Conservation (phyloP, 352 stramenopile species). For the Phytopythium vexans region DNA sequence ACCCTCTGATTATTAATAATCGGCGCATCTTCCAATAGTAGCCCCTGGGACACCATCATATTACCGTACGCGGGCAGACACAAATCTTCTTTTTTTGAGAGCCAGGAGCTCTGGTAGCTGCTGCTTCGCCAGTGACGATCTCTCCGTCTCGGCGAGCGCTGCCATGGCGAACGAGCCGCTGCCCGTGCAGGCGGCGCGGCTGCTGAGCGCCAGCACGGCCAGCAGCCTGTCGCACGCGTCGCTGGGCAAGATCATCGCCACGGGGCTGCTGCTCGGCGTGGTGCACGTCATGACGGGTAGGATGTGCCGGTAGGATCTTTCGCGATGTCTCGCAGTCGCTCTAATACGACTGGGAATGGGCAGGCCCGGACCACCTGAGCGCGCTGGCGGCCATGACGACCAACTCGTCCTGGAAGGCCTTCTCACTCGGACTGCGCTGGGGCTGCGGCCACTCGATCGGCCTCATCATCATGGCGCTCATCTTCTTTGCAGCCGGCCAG, state of each 20-base stretch:
- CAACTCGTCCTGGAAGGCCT: constrained; percentile 73
- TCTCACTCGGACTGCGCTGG: constrained; percentile 87
- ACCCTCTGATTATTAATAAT: background rate
- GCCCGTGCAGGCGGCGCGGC: constrained; percentile 6
- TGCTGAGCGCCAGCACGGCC: constrained; percentile 18
- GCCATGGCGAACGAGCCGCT: background rate
- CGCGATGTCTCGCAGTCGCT: background rate
- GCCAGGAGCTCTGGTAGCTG: too few species aligned
- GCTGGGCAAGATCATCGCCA: constrained; percentile 41
- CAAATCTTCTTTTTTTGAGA: too few species aligned
- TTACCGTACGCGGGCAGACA: too few species aligned
- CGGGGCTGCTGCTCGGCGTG: constrained; percentile 38
- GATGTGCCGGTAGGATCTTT: constrained; percentile 4
- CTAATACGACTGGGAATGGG: background rate
- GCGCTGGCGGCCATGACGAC: constrained; percentile 86
- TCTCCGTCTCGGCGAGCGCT: background rate
- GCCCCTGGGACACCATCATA: background rate
- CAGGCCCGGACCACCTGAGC: constrained; percentile 86
- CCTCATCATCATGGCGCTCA: constrained; percentile 81
- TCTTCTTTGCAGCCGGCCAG: constrained; percentile 68
- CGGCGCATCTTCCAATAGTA: background rate
- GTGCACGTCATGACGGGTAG: constrained; percentile 47
- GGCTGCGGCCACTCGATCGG: constrained; percentile 89
- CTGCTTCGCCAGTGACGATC: background rate
- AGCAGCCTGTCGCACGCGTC: constrained; percentile 28